These are phyloP conservation scores for Aspergillus puulaauensis DNA, from an alignment of 2,329 filamentous ascomycete species.

Conservation along the genomic window DNA sequence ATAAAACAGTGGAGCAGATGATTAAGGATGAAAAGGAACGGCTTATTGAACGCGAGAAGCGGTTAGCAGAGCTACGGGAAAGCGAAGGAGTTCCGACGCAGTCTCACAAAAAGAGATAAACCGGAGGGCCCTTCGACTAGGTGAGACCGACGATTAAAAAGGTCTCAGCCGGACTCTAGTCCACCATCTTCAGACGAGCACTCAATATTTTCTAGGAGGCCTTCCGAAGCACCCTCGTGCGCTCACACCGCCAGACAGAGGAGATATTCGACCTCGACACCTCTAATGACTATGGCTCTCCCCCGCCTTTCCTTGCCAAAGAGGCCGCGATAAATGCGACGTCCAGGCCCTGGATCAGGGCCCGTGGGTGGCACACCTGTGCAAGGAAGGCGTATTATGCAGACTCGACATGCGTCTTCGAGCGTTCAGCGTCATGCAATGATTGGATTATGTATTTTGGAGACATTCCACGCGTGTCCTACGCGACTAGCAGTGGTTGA, in stretches of 20 bases:
- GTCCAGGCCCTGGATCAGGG: background rate
- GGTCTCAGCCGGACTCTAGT: too few species aligned
- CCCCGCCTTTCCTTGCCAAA: background rate
- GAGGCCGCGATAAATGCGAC: background rate
- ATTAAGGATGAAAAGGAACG: constrained; percentile 65
- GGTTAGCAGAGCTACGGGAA: constrained; percentile 52
- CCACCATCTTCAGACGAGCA: background rate
- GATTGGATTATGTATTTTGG: background rate
- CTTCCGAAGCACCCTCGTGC: background rate
- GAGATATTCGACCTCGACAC: too few species aligned
- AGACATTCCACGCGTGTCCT: too few species aligned
- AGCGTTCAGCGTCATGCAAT: background rate
- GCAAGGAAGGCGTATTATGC: background rate
- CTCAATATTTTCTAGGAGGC: background rate
- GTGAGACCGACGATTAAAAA: too few species aligned
- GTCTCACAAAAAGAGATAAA: constrained; percentile 43
- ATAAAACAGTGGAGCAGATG: constrained; percentile 58
- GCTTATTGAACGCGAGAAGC: constrained; percentile 61
- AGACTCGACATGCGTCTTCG: background rate
- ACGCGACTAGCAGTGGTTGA: background rate
- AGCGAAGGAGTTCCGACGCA: constrained; percentile 41
- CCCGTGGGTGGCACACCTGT: background rate
- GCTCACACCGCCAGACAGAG: background rate
- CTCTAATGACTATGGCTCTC: background rate
- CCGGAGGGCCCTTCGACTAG: background rate